Base-by-base conservation (phyloP, 345 rosid species). In the Gossypium bickii region DNA sequence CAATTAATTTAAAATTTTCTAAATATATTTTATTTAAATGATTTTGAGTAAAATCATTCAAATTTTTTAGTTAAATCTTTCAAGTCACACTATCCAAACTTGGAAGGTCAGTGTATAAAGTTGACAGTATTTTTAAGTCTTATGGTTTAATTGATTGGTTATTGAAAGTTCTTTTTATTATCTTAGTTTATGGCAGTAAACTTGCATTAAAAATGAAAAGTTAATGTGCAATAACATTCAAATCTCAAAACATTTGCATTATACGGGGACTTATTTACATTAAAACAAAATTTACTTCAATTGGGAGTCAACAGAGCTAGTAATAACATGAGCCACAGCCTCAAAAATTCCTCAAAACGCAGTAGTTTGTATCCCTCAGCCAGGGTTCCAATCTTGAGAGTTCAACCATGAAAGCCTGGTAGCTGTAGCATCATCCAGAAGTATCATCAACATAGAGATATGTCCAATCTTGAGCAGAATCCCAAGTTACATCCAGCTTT, bases 311-410 rank as follows among this genome's bases (percentile, higher is more conserved):
- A 12, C 4, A 12, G 17, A 58, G 25, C 34, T 29, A 29, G 34
- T 29, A 3, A 29, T 29, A 29, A 34, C 41, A 4, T 34, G 7
- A 5, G 41, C 41, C 1, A 4, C 41, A 34, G 41, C 72, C 57
- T 68, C 18, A 12, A 45, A 22, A 10, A 20, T 44, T 66, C 10
- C 70, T 20, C 27, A 18, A 20, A 2, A 66, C 9, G 5, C 52
- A 18, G 11, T 45, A 67, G 17, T 44, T 66, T 66, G 34, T 27
- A 13, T 53, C 72, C 41, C 71, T 24, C 43, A 48, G 49, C 43
- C 43, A 64, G 51, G 51, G 69, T 64, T 64, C 68, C 51, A 43
- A 64, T 15, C 25, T 67, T 24, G 71, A 24, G 71, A 45, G 38
- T 38, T 1, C 67, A 34, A 62, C 12, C 47, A 16, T 62, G 67